Percentiles rank a stretch among this genome's conserved stretches.
Conservation (phyloP, 2,329 filamentous ascomycete species). For the Cordyceps cicadae region DNA sequence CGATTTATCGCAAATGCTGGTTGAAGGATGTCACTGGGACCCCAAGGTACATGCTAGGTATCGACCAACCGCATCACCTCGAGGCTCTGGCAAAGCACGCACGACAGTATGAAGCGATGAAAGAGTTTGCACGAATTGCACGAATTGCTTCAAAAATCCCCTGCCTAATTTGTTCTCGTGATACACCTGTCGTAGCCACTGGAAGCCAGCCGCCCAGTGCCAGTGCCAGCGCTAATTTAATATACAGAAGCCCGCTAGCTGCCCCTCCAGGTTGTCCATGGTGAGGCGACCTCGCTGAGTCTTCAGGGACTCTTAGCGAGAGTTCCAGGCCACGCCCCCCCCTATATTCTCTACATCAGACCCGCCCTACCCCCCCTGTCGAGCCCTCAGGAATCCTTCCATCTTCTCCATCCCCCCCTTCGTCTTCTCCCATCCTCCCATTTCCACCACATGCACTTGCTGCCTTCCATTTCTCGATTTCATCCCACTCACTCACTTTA, state of each 20-base stretch:
- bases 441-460: background rate
- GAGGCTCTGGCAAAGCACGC: no score
- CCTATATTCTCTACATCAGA: background rate
- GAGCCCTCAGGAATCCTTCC: background rate
- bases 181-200: background rate
- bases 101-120: no score
- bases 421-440: constrained; percentile 2
- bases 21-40: no score
- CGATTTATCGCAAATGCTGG: no score
- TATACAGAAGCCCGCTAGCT: background rate
- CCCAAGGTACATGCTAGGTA: no score
- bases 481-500: constrained; percentile 1
- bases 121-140: background rate
- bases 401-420: background rate
- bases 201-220: background rate
- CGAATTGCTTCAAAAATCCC: background rate
- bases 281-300: background rate
- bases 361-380: background rate
- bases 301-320: background rate
- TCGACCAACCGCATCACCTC: no score
- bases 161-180: background rate
- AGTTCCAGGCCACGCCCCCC: background rate
- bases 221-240: background rate
- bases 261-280: background rate
- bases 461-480: constrained; percentile 3